phyloP scores from a whole-genome alignment of 2,329 filamentous ascomycete species.

The Teratosphaeria gauchensis region DNA sequence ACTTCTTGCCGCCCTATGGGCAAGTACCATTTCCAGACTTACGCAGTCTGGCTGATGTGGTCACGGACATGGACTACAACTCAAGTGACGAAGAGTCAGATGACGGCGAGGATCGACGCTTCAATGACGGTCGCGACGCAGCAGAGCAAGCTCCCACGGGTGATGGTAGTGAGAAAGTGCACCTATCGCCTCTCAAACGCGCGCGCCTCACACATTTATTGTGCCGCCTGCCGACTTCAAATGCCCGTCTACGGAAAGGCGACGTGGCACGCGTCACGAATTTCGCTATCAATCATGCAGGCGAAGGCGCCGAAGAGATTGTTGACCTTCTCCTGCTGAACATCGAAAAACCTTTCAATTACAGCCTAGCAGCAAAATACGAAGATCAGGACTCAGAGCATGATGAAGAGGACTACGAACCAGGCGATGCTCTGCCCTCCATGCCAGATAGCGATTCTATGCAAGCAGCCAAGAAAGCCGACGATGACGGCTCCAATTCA shows the following conservation, averaged over 20 bases:
- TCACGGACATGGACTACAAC: constrained; percentile 76
- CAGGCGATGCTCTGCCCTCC: constrained; percentile 20
- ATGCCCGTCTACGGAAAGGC: constrained; percentile 66
- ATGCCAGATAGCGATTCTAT: constrained; percentile 10
- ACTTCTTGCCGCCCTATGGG: constrained; percentile 68
- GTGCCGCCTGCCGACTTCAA: constrained; percentile 67
- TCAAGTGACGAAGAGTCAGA: constrained; percentile 78
- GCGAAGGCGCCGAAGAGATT: constrained; percentile 76
- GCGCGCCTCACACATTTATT: constrained; percentile 76
- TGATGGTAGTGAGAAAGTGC: constrained; percentile 37
- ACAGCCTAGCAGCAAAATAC: constrained; percentile 58
- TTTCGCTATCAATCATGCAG: constrained; percentile 83
- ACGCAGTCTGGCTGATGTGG: constrained; percentile 66
- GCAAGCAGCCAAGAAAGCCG: constrained; percentile 23
- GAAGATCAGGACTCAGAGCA: constrained; percentile 31
- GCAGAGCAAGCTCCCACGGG: constrained; percentile 28
- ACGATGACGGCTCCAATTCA: constrained; percentile 56
- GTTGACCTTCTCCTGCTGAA: constrained; percentile 83
- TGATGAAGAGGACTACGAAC: constrained; percentile 31
- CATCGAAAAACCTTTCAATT: constrained; percentile 64
- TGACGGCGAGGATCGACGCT: constrained; percentile 34
- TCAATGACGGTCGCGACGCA: constrained; percentile 24
- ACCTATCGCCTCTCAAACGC: constrained; percentile 73
- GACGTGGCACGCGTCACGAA: constrained; percentile 78
- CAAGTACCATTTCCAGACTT: constrained; percentile 52